A percentile compares a stretch with the other conserved stretches of the same genome.
These are phyloP conservation scores for Penicillium sp. DNA, from an alignment of 2,329 filamentous ascomycete genomes.

Conservation along the genomic window DNA sequence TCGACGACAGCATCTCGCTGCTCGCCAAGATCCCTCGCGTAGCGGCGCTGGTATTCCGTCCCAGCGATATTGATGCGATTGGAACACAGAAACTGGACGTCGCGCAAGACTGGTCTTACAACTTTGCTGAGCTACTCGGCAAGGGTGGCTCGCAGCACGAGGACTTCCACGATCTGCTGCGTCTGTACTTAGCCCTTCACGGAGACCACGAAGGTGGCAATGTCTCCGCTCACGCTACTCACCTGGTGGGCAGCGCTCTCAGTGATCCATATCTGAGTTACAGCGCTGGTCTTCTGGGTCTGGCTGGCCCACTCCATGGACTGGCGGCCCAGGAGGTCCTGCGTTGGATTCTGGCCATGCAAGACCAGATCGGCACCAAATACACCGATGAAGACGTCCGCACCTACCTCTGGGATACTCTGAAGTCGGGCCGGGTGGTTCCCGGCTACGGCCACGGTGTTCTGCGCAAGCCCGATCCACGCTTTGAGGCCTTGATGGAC, in stretches of 20 bases:
- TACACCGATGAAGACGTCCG: slow-evolving; percentile 80
- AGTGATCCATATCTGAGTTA: slow-evolving; percentile 95
- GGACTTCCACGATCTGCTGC: slow-evolving; percentile 79
- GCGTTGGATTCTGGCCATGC: slow-evolving; percentile 95
- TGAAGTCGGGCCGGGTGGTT: slow-evolving; percentile 90
- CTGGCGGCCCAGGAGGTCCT: slow-evolving; percentile 96
- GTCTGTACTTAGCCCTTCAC: slow-evolving; percentile 92
- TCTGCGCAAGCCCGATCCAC: slow-evolving; percentile 91
- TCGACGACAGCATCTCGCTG: slow-evolving; percentile 89
- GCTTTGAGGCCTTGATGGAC: slow-evolving; percentile 95
- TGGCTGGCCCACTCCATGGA: slow-evolving; percentile 89
- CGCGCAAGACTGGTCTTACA: slow-evolving; percentile 95
- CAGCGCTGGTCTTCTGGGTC: slow-evolving; percentile 89
- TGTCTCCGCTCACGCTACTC: slow-evolving; percentile 91
- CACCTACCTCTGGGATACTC: slow-evolving; percentile 86
- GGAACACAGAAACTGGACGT: slow-evolving; percentile 73
- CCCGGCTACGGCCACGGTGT: slow-evolving; percentile 96
- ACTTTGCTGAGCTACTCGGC: slow-evolving; percentile 94
- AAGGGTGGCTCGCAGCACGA: slow-evolving; percentile 77
- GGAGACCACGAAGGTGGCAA: slow-evolving; percentile 98
- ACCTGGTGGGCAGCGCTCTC: slow-evolving; percentile 89
- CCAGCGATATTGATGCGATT: slow-evolving; percentile 68
- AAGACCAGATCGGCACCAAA: slow-evolving; percentile 73
- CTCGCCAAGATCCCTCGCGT: slow-evolving; percentile 95
- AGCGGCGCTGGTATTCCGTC: slow-evolving; percentile 96